Conservation (phyloP, 202 grass and related monocot species). For the Cymbopogon flexuosus region DNA sequence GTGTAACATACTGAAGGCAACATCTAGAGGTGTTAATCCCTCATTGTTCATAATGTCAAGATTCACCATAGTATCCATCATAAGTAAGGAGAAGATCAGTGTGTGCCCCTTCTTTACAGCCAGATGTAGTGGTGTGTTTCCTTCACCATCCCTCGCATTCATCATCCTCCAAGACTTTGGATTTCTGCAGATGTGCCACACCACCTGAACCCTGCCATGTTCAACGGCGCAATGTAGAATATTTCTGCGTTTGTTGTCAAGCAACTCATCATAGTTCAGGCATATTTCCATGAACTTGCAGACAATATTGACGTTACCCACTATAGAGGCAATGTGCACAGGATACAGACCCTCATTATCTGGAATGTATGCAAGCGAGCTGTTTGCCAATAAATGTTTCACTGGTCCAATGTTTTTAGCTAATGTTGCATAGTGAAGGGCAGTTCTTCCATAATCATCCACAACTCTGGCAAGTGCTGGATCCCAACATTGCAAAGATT, state of each 20-base stretch:
- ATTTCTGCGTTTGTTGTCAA: constrained; percentile 32
- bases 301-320: not conserved
- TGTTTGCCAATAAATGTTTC: constrained; percentile 12
- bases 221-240: constrained; percentile 29
- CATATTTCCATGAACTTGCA: not conserved
- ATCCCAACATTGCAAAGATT: constrained; percentile 6
- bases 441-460: constrained; percentile 22
- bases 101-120: not conserved
- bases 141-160: constrained; percentile 27
- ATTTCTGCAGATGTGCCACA: not conserved
- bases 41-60: constrained; percentile 13
- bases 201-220: not conserved
- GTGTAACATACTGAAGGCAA: not conserved
- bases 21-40: constrained; percentile 28
- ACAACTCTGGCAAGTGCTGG: not conserved
- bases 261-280: constrained; percentile 27
- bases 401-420: not conserved
- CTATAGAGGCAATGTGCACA: constrained; percentile 31
- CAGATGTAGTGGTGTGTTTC: constrained; percentile 44
- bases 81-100: not conserved
- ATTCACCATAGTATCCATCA: constrained; percentile 18
- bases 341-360: constrained; percentile 31
- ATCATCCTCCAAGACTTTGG: not conserved
- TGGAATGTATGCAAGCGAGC: not conserved
- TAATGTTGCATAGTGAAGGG: constrained; percentile 33